Base-by-base conservation (phyloP, 208 protist genomes). In the Acanthamoeba sp. region DNA sequence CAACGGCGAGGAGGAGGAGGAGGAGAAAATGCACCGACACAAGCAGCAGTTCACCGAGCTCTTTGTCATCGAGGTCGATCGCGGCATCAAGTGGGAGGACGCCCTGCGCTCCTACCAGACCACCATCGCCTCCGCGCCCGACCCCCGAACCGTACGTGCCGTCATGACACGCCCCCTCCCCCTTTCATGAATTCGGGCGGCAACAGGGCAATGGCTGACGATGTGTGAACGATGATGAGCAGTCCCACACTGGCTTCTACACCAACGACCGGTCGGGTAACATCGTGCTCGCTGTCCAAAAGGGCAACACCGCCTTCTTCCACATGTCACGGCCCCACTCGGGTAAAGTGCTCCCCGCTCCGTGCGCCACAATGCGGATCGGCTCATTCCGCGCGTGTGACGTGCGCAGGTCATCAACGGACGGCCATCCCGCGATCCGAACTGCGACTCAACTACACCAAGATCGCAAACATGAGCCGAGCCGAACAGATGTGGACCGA, bases 1-100 rank as follows among this genome's bases (percentile, higher is more conserved):
- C 16, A 16, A 55, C 10, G 48, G 48, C 10, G 16, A 20, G 6
- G 66, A 78, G 34, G 66, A 20, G 2, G 66, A 78, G 2, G 34
- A 78, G n/a, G 27, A 78, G 18, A 7, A 78, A 29, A 27, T 34
- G 5, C 66, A 78, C n/a, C 66, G 66, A 34, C 66, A 32, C 29
- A 78, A 78, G 66, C 66, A 78, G n/a, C 66, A 78, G 36, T 78
- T 34, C 22, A 78, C 66, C 16, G 66, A 78, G 9, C 66, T 78
- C 16, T 78, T 78, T 42, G 66, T 78, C 0, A 42, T 78, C 18
- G 66, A 78, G 66, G 32, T 78, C 9, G 66, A 78, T 20, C 66
- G 66, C 18, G 66, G 66, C 22, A 27, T 45, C 29, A 57, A 48
- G 29, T 87, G 78, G 45, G 45, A 87, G 14, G 48, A 87, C n/a